Base-by-base conservation (phyloP, 2,329 filamentous ascomycete genomes). In the Aureobasidium sp. region DNA sequence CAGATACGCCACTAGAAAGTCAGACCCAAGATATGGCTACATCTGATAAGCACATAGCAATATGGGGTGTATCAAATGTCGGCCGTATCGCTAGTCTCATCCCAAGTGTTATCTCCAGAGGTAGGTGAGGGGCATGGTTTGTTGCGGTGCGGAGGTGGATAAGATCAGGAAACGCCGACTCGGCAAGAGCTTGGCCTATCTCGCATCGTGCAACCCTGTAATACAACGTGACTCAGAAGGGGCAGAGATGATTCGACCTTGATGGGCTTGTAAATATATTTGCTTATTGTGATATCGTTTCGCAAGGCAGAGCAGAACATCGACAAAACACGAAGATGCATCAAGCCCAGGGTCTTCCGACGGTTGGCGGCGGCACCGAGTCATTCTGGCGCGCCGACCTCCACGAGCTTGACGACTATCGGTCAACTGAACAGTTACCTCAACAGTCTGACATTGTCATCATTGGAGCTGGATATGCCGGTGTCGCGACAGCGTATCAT, bases 381-480 rank as follows among this genome's bases (percentile, higher is more conserved):
- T 44, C 77, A 2, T 81, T 79, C 67, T 81, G 79, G 80, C 71
- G 75, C 20, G 71, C 70, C 4, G 65, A 76, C 27, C 73, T 72
- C 7, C 71, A 77, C 64, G 63, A 67, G 1, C 68, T 81, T 2
- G 76, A 79, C 62, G 70, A 85, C n/a, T 84, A 90, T 69, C 81
- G 83, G 26, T 86, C 85, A 0, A 90, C 88, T 0, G 69, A 76
- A 1, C 74, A 82, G 7, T 76, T 92, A 24, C 88, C 88, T 2
- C 67, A 72, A 1, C 73, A 78, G 51, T 84, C 84, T 0, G 87
- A 90, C 70, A 79, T 89, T 17, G 81, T 90, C 8, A 80, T 92
- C 29, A 78, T 92, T 2, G 88, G 88, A 46, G 88, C 84, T 69
- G 88, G 88, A 32, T 88, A 90, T 68, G 86, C 87, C 2, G 88